Evolutionary conservation across 2,329 filamentous ascomycete genomes (phyloP), one percentile per base, ranked within the genome.

Genomic region (Xylaria sp.): DNA sequence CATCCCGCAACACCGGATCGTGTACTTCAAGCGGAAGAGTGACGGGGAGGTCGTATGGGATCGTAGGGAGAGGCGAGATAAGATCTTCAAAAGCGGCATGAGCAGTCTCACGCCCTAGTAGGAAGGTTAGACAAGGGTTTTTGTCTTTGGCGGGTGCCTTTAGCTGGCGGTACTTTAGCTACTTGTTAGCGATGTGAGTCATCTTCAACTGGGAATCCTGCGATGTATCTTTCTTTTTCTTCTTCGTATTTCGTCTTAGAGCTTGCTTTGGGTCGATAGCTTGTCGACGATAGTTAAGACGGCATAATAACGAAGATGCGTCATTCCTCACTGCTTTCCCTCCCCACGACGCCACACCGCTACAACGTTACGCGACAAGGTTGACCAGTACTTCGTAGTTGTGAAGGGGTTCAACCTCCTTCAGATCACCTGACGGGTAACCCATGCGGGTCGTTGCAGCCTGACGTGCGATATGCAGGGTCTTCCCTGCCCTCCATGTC

Each of bases 1-100:
- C 63, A 86, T 88, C 50, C 85, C 85, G 6, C 82, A 86, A 69
- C 84, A 87, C 63, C 75, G 84, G 16, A 84, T 87, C 57, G 65
- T 84, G 51, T 86, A 84, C 66, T 87, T 87, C 63, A 83, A 78
- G 67, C 74, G 78, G 9, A 76, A 69, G 65, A 79, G 75, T 52
- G 81, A 83, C 54, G 75, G 74, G 0, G 66, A 65, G 4, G 67
- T 80, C n/a, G 73, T 86, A 3, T 87, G 84, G 84, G 82, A 87
- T 62, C 71, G 80, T 56, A 74, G 74, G 60, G 75, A 72, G 56
- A 78, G 81, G 60, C 74, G 74, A 44, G 83, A 86, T 64, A 68
- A 75, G 38, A 63, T 87, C 38, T 87, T 85, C 72, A 80, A 81
- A 20, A 85, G 78, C 64, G 79, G 78, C n/a, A 63, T 75, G 26